Evolutionary conservation across 129 eudicot species (phyloP).

Genomic region (Ambrosia artemisiifolia): DNA sequence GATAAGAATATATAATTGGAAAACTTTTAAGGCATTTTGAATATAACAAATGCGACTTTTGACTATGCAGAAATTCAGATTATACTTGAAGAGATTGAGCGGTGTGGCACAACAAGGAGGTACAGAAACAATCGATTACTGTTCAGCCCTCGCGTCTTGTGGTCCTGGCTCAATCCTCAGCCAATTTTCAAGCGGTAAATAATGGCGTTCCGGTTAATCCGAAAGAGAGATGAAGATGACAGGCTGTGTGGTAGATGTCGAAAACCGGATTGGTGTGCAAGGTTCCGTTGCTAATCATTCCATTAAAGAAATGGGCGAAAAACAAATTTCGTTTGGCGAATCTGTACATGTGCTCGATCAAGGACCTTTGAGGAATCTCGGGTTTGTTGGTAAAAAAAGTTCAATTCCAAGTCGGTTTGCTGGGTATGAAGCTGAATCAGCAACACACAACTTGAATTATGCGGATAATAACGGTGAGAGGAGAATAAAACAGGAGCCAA

Average conservation of each 20-base stretch:
- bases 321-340: constrained; percentile 44
- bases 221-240: constrained; percentile 30
- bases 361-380: constrained; percentile 42
- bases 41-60: not conserved
- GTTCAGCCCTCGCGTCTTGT: constrained; percentile 83
- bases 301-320: constrained; percentile 14
- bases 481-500: constrained; percentile 73
- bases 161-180: constrained; percentile 44
- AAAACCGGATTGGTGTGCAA: constrained; percentile 18
- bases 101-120: constrained; percentile 62
- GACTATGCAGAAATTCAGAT: constrained; percentile 68
- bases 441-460: constrained; percentile 31
- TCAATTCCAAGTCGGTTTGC: constrained; percentile 69
- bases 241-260: constrained; percentile 25
- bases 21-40: not conserved
- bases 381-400: constrained; percentile 48
- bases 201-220: constrained; percentile 37
- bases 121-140: constrained; percentile 45
- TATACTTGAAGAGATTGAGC: constrained; percentile 71
- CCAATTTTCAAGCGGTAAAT: constrained; percentile 40
- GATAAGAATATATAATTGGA: not conserved
- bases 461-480: constrained; percentile 30
- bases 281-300: constrained; percentile 24
- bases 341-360: constrained; percentile 37
- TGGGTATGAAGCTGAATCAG: constrained; percentile 43